Base-by-base conservation (phyloP, 495 filamentous ascomycete genomes). In the Filosporella fistucella region DNA sequence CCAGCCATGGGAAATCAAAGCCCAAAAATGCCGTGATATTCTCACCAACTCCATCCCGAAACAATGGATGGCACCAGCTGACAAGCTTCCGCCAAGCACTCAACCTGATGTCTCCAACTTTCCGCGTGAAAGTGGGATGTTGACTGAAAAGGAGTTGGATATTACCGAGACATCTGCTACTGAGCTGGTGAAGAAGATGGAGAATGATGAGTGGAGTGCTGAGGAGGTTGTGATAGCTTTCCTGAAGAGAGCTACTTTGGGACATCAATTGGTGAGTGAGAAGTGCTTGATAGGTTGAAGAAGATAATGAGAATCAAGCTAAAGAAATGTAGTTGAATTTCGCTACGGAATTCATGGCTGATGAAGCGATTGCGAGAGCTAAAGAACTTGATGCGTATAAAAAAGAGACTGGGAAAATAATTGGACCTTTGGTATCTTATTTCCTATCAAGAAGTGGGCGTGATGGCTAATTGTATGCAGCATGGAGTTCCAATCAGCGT, bases 401-500 rank as follows among this genome's bases (percentile, higher is more conserved):
- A 18, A 47, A 72, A 51, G 51, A 58, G 2, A 61, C 62, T 26
- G 69, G 71, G 12, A 65, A 61, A 14, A 17, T 69, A 0, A 37
- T 79, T 32, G 83, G 83, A 0, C 78, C 80, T 0, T 63, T 88
- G n/a, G n/a, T n/a, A n/a, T n/a, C n/a, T n/a, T n/a, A n/a, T n/a
- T n/a, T n/a, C n/a, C n/a, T n/a, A n/a, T n/a, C n/a, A n/a, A n/a
- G n/a, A n/a, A n/a, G n/a, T n/a, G n/a, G n/a, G n/a, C n/a, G n/a
- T n/a, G n/a, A n/a, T n/a, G n/a, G n/a, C n/a, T n/a, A n/a, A n/a
- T n/a, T n/a, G n/a, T n/a, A n/a, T n/a, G n/a, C n/a, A n/a, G 0
- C 82, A 86, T 52, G 82, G 83, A 9, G 70, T 88, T 0, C 82
- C 84, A 5, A 69, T 87, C 21, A 73, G 69, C 13, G 49, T 84